Conservation (phyloP, 2,329 filamentous ascomycete genomes). For the Trichoderma sp. region DNA sequence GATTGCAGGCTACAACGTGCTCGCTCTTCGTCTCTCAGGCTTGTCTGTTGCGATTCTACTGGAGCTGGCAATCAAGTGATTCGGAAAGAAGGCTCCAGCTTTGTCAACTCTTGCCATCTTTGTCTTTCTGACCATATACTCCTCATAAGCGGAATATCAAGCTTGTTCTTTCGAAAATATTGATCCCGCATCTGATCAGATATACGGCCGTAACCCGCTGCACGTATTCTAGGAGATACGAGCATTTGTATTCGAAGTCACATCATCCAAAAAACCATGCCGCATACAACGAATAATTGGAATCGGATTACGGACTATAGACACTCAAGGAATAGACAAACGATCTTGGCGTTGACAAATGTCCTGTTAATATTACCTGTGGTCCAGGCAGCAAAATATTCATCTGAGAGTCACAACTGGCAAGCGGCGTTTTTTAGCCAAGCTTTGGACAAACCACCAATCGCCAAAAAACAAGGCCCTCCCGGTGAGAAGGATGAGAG, state of each 20-base stretch:
- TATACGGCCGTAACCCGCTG: neutral
- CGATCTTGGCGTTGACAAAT: constrained; percentile 24
- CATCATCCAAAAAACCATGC: neutral
- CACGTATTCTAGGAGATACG: neutral
- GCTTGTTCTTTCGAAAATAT: neutral
- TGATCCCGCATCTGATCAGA: neutral
- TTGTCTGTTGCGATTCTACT: neutral
- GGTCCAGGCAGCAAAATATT: constrained; percentile 20
- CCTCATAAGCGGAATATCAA: neutral
- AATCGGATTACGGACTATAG: neutral
- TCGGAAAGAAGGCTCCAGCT: neutral
- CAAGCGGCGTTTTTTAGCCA: constrained; percentile 30
- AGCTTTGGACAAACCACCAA: constrained; percentile 23
- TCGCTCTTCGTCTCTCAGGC: neutral
- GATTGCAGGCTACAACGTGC: neutral
- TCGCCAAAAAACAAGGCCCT: constrained; percentile 31
- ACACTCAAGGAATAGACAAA: constrained; percentile 24
- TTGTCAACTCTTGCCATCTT: neutral
- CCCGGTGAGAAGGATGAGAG: constrained; percentile 36
- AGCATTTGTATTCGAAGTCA: neutral
- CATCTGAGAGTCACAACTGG: constrained; percentile 25
- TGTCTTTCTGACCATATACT: neutral
- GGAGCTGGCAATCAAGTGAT: neutral
- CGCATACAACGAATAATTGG: neutral
- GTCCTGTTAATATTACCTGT: constrained; percentile 24